Base-by-base conservation (phyloP, 108 stramenopile species). In the Aurantiochytrium sp. region DNA sequence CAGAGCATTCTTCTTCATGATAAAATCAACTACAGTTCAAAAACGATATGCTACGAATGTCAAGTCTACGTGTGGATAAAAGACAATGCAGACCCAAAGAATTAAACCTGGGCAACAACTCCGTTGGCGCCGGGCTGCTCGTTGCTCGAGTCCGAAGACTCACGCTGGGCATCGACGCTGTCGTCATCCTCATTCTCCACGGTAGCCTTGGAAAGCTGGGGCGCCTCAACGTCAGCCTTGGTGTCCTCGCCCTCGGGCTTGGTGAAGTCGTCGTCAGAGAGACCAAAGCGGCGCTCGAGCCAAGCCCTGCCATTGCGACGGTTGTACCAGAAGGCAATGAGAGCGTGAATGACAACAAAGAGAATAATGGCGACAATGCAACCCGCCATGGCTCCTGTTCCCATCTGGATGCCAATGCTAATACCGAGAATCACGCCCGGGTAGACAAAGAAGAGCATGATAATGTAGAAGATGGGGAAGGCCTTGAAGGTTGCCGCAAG, bases 381-480 rank as follows among this genome's bases (percentile, higher is more conserved):
- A 4, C 93, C 95, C 45, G 93, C 95, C 59, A 95, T 92, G 60
- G 95, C 96, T 90, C 90, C 91, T 14, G 91, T 89, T 42, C 91
- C 92, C 60, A 94, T 90, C 10, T 89, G 88, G 91, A 95, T 96
- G 59, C 95, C 72, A 21, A 89, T 53, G 49, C 93, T 92, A 19
- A 95, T 58, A 23, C 95, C 96, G 87, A 95, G 92, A n/a, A 95
- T 72, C 60, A 93, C 8, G 14, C 93, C 64, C 25, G 95, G 95
- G 44, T 95, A 87, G 60, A 95, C 43, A 42, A 96, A 90, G 92
- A 96, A 96, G 59, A 94, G 91, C 23, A 93, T 72, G 71, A 93
- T n/a, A 88, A 96, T 93, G 92, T 96, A 96, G 18, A 95, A 71
- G 25, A 94, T 60, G 47, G 96, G 95, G 88, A 96, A 92, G n/a